phyloP scores from a whole-genome alignment of 139 green algal genomes.

The Nannochloris sp. region DNA sequence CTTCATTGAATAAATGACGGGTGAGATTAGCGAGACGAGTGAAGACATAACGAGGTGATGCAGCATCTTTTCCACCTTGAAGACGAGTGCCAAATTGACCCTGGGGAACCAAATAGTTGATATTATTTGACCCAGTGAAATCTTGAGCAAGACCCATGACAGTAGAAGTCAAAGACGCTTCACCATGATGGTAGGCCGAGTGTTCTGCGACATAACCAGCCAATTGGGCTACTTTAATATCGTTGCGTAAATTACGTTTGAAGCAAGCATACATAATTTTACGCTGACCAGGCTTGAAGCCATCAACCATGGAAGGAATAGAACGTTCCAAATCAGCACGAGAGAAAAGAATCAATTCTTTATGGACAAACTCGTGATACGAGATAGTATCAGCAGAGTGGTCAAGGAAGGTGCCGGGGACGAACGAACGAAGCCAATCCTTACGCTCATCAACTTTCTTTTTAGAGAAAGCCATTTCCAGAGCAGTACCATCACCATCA shows the following conservation, averaged over 20 bases:
- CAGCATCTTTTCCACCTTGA: constrained; percentile 93
- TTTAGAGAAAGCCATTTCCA: constrained; percentile 98
- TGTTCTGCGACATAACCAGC: constrained; percentile 94
- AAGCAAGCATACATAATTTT: constrained; percentile 99
- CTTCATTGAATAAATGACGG: constrained; percentile 83
- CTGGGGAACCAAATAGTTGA: constrained; percentile 87
- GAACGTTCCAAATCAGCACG: constrained; percentile 90
- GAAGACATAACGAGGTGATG: constrained; percentile 94
- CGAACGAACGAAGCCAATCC: constrained; percentile 77
- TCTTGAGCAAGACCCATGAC: constrained; percentile 90
- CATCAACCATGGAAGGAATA: constrained; percentile 94
- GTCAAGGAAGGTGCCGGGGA: constrained; percentile 92
- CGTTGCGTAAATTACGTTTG: constrained; percentile 90
- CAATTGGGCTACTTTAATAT: constrained; percentile 97
- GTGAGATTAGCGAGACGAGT: constrained; percentile 79
- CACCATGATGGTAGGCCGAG: constrained; percentile 98
- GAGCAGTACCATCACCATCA: constrained; percentile 62
- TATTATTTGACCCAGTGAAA: constrained; percentile 97
- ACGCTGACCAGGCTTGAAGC: constrained; percentile 96
- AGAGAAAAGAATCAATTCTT: constrained; percentile 92
- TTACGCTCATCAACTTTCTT: constrained; percentile 98
- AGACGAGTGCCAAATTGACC: constrained; percentile 87
- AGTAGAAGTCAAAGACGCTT: constrained; percentile 73
- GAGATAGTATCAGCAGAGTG: constrained; percentile 63
- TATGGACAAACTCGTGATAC: constrained; percentile 95